These are phyloP conservation scores for Candida corydali DNA, from an alignment of 805 yeast genomes.

Conservation along the genomic window DNA sequence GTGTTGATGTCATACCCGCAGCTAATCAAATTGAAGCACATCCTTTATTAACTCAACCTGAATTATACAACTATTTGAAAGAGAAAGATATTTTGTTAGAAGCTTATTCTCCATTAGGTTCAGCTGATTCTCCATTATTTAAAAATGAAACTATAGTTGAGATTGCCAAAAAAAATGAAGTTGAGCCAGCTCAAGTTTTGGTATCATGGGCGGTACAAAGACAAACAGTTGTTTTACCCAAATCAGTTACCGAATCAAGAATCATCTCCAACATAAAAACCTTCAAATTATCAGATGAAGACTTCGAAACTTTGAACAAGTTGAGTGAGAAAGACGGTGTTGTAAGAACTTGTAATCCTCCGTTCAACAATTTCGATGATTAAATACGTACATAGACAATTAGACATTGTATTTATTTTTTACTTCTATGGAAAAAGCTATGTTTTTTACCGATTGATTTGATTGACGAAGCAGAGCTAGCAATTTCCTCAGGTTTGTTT, in stretches of 20 bases:
- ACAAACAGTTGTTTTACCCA: constrained; percentile 36
- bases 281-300: constrained; percentile 30
- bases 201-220: constrained; percentile 39
- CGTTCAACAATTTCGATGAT: constrained; percentile 12
- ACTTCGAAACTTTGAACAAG: constrained; percentile 29
- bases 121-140: constrained; percentile 32
- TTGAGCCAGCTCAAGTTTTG: constrained; percentile 31
- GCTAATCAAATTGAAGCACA: constrained; percentile 76
- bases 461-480: constrained; percentile 9
- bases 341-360: constrained; percentile 28
- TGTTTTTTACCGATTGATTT: constrained; percentile 13
- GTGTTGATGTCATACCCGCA: constrained; percentile 56
- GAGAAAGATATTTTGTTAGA: constrained; percentile 49
- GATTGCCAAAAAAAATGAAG: constrained; percentile 29
- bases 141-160: constrained; percentile 23
- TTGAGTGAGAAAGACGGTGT: constrained; percentile 30
- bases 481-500: constrained; percentile 7
- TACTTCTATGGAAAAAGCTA: constrained; percentile 15
- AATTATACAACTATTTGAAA: constrained; percentile 56
- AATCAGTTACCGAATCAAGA: constrained; percentile 33
- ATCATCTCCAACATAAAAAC: constrained; percentile 35
- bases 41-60: constrained; percentile 33
- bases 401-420: not conserved
- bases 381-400: too few relatives aligned
- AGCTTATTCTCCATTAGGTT: constrained; percentile 53